These are phyloP conservation scores for Orbilia oligospora DNA, from an alignment of 2,329 filamentous ascomycete species.

Conservation along the genomic window DNA sequence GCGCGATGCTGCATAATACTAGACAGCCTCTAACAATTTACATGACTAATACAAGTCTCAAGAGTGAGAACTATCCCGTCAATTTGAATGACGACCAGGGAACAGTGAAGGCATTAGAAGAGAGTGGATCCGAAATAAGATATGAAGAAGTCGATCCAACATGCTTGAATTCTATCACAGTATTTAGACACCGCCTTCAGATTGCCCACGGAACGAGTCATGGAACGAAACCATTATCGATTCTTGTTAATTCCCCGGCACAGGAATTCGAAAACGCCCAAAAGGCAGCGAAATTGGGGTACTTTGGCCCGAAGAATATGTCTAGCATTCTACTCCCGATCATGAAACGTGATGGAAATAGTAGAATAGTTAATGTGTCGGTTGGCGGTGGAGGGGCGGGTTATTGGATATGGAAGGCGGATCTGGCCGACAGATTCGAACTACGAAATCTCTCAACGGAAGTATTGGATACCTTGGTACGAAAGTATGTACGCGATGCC, in stretches of 20 bases:
- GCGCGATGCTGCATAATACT: constrained; percentile 42
- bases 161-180: constrained; percentile 63
- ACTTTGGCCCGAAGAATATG: constrained; percentile 64
- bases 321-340: constrained; percentile 18
- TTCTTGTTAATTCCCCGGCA: constrained; percentile 64
- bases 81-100: neutral
- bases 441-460: constrained; percentile 63
- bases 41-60: constrained; percentile 19
- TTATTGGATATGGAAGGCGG: constrained; percentile 20
- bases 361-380: constrained; percentile 66
- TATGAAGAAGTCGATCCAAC: constrained; percentile 63
- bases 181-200: constrained; percentile 64
- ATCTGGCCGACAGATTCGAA: constrained; percentile 63
- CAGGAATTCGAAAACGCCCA: constrained; percentile 63
- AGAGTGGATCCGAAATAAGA: constrained; percentile 21
- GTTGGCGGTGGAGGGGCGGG: constrained; percentile 65
- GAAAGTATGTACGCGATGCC: constrained; percentile 62
- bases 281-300: constrained; percentile 66
- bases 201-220: constrained; percentile 44
- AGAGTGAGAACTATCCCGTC: neutral
- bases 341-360: constrained; percentile 55
- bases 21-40: constrained; percentile 40
- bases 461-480: constrained; percentile 65
- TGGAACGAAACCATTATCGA: constrained; percentile 62
- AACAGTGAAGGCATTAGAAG: neutral